phyloP scores from a whole-genome alignment of 768 basidiomycete species.

The Tephrocybe sp. region DNA sequence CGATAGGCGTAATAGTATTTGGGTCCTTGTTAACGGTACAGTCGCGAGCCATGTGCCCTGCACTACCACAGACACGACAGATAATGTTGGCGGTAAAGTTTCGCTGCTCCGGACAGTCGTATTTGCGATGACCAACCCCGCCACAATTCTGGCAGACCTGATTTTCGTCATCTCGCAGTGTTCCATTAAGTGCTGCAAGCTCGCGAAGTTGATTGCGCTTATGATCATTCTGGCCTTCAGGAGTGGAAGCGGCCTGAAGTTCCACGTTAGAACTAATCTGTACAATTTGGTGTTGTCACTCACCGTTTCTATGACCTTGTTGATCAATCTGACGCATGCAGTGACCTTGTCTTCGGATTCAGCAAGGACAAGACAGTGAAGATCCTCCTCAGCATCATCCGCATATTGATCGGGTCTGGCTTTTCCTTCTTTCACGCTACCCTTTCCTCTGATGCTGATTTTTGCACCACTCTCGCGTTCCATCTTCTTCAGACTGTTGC shows the following conservation, averaged over 20 bases:
- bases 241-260: slow-evolving; percentile 91
- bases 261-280: slow-evolving; percentile 1
- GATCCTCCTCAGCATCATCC: slow-evolving; percentile 97
- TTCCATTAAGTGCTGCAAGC: slow-evolving; percentile 95
- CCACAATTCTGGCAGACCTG: slow-evolving; percentile 98
- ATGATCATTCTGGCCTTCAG: slow-evolving; percentile 99
- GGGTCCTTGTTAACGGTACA: slow-evolving; percentile 93
- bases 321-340: slow-evolving; percentile 91
- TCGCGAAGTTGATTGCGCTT: slow-evolving; percentile 99
- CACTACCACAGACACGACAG: slow-evolving; percentile 96
- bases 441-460: slow-evolving; percentile 97
- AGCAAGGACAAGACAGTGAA: slow-evolving; percentile 95
- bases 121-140: slow-evolving; percentile 94
- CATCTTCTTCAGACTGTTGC: slow-evolving; percentile 99
- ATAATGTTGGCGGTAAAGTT: slow-evolving; percentile 99
- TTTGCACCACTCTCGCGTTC: slow-evolving; percentile 97
- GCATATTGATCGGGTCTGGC: slow-evolving; percentile 91
- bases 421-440: slow-evolving; percentile 98
- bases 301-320: slow-evolving; percentile 97
- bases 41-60: slow-evolving; percentile 98
- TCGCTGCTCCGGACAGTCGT: slow-evolving; percentile 97
- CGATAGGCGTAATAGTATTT: slow-evolving; percentile 51
- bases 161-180: slow-evolving; percentile 98
- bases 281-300: slow-evolving; percentile 24
- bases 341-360: slow-evolving; percentile 91